Conservation (phyloP, 2,329 filamentous ascomycete species). For the Helotiales sp. region DNA sequence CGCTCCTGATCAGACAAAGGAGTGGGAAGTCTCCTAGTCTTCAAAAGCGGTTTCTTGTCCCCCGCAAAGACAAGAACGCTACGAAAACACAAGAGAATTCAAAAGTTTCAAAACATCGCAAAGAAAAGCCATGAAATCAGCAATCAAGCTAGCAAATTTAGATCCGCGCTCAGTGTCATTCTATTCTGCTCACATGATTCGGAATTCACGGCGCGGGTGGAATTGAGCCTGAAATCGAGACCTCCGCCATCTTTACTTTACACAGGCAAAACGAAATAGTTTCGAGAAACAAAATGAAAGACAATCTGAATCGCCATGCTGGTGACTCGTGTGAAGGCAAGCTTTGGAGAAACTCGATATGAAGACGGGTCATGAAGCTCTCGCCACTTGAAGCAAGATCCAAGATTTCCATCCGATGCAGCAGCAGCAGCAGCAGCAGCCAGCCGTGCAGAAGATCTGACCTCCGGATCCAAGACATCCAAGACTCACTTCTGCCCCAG, state of each 20-base stretch:
- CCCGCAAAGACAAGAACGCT: neutral
- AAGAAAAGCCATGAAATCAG: neutral
- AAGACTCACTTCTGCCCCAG: too few species aligned
- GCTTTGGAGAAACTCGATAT: neutral
- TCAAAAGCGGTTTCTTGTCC: neutral
- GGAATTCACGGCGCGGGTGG: slow-evolving; percentile 24
- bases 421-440: neutral
- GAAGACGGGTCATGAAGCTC: neutral
- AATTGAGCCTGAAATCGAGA: slow-evolving; percentile 29
- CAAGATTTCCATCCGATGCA: neutral
- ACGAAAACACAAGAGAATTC: neutral
- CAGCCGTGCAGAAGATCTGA: neutral
- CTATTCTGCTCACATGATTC: slow-evolving; percentile 29
- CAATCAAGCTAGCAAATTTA: neutral
- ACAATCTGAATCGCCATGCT: slow-evolving; percentile 28
- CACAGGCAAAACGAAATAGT: slow-evolving; percentile 25
- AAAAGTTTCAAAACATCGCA: too few species aligned
- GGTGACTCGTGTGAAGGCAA: neutral
- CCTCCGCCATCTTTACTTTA: slow-evolving; percentile 20
- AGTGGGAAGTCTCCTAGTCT: neutral
- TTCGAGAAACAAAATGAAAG: slow-evolving; percentile 15
- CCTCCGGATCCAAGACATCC: too few species aligned
- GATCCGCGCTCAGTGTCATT: neutral
- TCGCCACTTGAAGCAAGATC: slow-evolving; percentile 6
- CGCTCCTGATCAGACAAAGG: neutral